A percentile compares a stretch with the other conserved stretches of the same genome.
phyloP scores from a whole-genome alignment of 208 protist species.

The Trypanosoma mega region DNA sequence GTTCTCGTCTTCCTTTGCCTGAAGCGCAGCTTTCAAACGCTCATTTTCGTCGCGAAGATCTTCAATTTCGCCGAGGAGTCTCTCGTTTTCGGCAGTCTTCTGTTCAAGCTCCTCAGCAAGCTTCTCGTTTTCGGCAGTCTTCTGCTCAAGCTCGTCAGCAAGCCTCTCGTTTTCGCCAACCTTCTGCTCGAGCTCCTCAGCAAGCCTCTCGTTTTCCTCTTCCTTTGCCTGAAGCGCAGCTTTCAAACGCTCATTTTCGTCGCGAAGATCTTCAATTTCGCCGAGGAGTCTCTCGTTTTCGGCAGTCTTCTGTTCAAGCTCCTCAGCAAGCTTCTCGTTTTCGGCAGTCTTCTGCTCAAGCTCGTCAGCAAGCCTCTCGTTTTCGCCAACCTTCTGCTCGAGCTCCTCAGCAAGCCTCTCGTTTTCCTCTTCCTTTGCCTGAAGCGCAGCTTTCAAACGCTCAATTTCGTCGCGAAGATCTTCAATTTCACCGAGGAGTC shows the following conservation, averaged over 20 bases:
- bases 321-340: slow-evolving; percentile 20
- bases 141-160: slow-evolving; percentile 12
- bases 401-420: slow-evolving; percentile 6
- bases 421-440: background rate
- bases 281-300: slow-evolving; percentile 13
- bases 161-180: slow-evolving; percentile 27
- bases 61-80: background rate
- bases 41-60: no score
- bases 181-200: background rate
- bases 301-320: slow-evolving; percentile 3
- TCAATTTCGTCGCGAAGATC: slow-evolving; percentile 8
- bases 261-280: slow-evolving; percentile 3
- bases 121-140: slow-evolving; percentile 21
- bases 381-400: slow-evolving; percentile 3
- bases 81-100: slow-evolving; percentile 20
- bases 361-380: slow-evolving; percentile 27
- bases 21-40: no score
- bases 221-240: slow-evolving; percentile 1
- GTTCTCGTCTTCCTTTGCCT: no score
- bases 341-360: slow-evolving; percentile 19
- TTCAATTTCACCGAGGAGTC: slow-evolving; percentile 12
- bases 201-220: slow-evolving; percentile 4
- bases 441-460: slow-evolving; percentile 1
- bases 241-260: slow-evolving; percentile 16
- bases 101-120: slow-evolving; percentile 12